Base-by-base conservation (phyloP, 1,139 yeast genomes). In the Suhomyces maxii region DNA sequence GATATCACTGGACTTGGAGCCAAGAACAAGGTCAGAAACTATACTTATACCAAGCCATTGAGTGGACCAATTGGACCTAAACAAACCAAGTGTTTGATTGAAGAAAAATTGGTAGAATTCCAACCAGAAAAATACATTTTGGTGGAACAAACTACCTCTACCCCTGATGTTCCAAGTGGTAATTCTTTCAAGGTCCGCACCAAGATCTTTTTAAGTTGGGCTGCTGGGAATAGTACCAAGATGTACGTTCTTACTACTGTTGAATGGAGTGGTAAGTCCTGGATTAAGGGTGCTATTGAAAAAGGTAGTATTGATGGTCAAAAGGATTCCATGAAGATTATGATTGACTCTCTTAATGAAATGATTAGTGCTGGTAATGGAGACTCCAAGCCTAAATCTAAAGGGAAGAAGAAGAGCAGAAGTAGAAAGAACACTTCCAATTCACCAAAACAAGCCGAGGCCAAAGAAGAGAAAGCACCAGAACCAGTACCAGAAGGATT, bases 111-210 rank as follows among this genome's bases (percentile, higher is more conserved):
- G 40, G 83, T 85, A 48, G 76, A 77, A 40, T 81, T 76, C 66
- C 89, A 89, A 60, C 66, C 83, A 40, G 79, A 83, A 11, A 69
- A 76, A 31, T 72, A 68, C 49, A 77, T 86, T 36, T 69, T 79
- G 34, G 84, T 89, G 3, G 77, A 81, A 35, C 91, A 87, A 56
- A 63, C 77, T 0, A 87, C 96, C 0, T 76, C 76, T 25, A 87
- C 97, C 0, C 99, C 98, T 0, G 98, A 93, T 67, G 98, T 95
- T 10, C 99, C 99, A 1, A 86, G 90, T 48, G 99, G 99, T 6
- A 80, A 79, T 55, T 76, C 89, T 1, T 95, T 95, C 65, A 77
- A 82, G 44, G 86, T 91, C 7, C 78, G 80, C 46, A 87, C 97
- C 0, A 78, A 82, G 47, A 69, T 81, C 11, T 82, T 76, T 51